Percentiles rank a stretch among this genome's conserved stretches.
These are phyloP conservation scores for Agaricus subrufescens DNA, from an alignment of 768 basidiomycete genomes.

Conservation along the genomic window DNA sequence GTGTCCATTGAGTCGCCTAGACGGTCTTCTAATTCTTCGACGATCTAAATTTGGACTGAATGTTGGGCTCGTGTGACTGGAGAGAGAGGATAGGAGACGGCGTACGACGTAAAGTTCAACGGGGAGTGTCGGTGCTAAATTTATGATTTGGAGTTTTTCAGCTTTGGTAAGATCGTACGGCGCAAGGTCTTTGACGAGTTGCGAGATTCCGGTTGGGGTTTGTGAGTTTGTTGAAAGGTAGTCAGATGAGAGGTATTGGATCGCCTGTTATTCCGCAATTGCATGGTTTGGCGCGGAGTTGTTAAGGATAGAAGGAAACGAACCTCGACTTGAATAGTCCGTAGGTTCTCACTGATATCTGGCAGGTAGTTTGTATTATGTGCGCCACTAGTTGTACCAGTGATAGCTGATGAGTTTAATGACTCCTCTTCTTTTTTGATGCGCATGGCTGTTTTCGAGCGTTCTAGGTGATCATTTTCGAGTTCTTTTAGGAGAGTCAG, in stretches of 20 bases:
- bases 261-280: slow-evolving; percentile 49
- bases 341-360: slow-evolving; percentile 73
- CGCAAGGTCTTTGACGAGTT: slow-evolving; percentile 63
- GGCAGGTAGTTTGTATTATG: slow-evolving; percentile 18
- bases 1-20: slow-evolving; percentile 66
- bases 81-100: slow-evolving; percentile 12
- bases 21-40: slow-evolving; percentile 88
- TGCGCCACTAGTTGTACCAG: slow-evolving; percentile 12
- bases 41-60: slow-evolving; percentile 47
- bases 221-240: slow-evolving; percentile 68
- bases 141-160: slow-evolving; percentile 91
- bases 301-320: slow-evolving; percentile 11
- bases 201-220: slow-evolving; percentile 55
- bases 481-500: slow-evolving; percentile 71
- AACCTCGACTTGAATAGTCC: slow-evolving; percentile 86
- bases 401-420: no score
- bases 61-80: not conserved
- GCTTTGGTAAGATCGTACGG: slow-evolving; percentile 78
- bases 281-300: not conserved
- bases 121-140: slow-evolving; percentile 74
- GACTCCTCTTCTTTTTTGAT: slow-evolving; percentile 76
- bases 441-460: slow-evolving; percentile 64
- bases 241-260: slow-evolving; percentile 75
- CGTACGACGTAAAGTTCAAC: slow-evolving; percentile 89
- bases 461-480: slow-evolving; percentile 66